Percentiles rank a stretch among this genome's conserved stretches.
Evolutionary conservation across 1,139 yeast genomes (phyloP).

Genomic region (Wickerhamomyces sp.): DNA sequence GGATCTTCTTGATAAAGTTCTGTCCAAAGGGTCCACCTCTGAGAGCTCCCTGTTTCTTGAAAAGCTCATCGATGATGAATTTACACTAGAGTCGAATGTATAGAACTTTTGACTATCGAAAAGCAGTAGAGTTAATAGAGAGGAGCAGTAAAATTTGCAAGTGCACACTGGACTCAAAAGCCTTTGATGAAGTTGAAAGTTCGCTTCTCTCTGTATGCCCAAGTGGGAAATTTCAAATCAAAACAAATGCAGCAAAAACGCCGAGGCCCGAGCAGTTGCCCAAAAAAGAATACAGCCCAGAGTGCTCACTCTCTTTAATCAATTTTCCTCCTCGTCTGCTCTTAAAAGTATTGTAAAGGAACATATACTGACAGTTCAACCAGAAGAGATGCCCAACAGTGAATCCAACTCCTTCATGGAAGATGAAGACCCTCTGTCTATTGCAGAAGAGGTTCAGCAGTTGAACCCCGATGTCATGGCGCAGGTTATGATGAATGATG

Average conservation of each 20-base stretch:
- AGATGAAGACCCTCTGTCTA: not conserved
- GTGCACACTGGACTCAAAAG: too few relatives aligned
- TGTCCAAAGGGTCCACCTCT: slow-evolving; percentile 1
- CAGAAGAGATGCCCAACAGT: too few relatives aligned
- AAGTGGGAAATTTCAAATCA: not conserved
- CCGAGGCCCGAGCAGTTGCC: not conserved
- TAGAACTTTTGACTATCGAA: too few relatives aligned
- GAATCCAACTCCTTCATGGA: not conserved
- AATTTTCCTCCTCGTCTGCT: not conserved
- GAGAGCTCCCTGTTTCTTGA: not conserved
- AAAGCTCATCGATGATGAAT: too few relatives aligned
- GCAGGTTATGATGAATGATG: slow-evolving; percentile 3
- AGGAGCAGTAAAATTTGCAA: too few relatives aligned
- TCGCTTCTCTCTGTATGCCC: not conserved
- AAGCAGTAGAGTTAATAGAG: too few relatives aligned
- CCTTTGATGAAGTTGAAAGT: too few relatives aligned
- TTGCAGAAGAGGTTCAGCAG: slow-evolving; percentile 5
- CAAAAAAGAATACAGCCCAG: too few relatives aligned
- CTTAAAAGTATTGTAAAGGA: not conserved
- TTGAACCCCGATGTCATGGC: slow-evolving; percentile 6
- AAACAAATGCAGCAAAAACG: not conserved
- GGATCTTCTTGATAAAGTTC: not conserved
- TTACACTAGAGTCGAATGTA: too few relatives aligned
- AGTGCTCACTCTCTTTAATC: not conserved
- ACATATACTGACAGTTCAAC: too few relatives aligned